Evolutionary conservation across 345 rosid genomes (phyloP), one percentile per base, ranked within the genome.

Genomic region (Lenwebbia sp.): DNA sequence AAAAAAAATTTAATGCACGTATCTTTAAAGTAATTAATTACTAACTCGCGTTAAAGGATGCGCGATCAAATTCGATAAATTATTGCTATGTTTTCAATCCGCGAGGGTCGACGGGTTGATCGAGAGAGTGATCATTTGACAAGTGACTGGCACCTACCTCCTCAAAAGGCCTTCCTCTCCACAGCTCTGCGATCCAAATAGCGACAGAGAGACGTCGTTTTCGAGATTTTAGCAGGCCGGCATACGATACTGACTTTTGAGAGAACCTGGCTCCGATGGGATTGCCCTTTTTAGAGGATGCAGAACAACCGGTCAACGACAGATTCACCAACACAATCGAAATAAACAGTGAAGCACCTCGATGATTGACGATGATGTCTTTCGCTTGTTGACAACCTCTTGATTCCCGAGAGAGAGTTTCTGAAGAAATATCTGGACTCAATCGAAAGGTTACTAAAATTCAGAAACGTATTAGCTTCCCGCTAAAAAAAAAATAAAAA

Each of bases 161-260:
- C 23, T 28, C 19, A 8, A 65, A 30, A 17, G 37, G 1, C 44
- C n/a, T 23, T 3, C n/a, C n/a, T 2, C 56, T 6, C 56, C 22
- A 2, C 25, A 21, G 22, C 26, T 65, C 19, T 15, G 76, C 76
- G 76, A 65, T 33, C 76, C 76, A 2, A 30, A 17, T 10, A 4
- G 19, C 10, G 75, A 15, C 22, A 2, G 41, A 19, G 78, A 19
- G 44, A 21, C 25, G 7, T 70, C 78, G 25, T 70, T 70, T 33
- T 10, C 47, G 21, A 33, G 37, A 0, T 17, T 19, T 54, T 54
- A 70, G 78, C 47, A 15, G 5, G 12, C 5, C 22, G 0, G 47
- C 41, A 7, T 19, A 7, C 56, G 25, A 19, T 7, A 7, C 10
- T 19, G 56, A 54, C 56, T 19, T 19, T 17, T 2, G 55, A 17